phyloP scores from a whole-genome alignment of 2,329 filamentous ascomycete genomes.

The Exophiala lecanii-corni region DNA sequence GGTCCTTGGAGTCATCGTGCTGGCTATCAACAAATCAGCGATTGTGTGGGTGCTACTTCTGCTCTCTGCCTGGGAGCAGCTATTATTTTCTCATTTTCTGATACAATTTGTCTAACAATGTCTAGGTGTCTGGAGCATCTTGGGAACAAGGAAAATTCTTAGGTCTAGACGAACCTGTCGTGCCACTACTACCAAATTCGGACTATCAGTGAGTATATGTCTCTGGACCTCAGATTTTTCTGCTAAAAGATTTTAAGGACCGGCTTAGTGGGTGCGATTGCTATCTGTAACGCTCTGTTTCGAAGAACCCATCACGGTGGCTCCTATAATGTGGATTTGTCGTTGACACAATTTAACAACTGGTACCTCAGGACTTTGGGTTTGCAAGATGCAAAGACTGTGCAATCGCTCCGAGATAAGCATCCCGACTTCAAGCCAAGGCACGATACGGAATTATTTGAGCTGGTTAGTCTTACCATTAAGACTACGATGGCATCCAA shows the following conservation, averaged over 20 bases:
- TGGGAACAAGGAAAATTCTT: constrained; percentile 34
- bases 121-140: constrained; percentile 29
- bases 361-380: background rate
- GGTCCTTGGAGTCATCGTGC: constrained; percentile 42
- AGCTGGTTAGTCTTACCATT: background rate
- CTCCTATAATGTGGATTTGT: background rate
- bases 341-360: constrained; percentile 1
- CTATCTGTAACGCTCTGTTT: background rate
- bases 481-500: background rate
- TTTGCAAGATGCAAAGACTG: background rate
- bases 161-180: constrained; percentile 31
- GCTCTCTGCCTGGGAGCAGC: no score
- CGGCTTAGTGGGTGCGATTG: background rate
- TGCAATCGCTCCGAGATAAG: background rate
- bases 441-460: background rate
- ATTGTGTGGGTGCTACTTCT: constrained; percentile 34
- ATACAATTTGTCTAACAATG: background rate
- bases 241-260: no score
- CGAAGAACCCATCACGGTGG: background rate
- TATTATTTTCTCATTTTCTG: background rate
- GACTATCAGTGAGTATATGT: constrained; percentile 26
- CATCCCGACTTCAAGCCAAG: background rate
- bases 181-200: constrained; percentile 49
- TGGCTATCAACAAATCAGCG: constrained; percentile 50
- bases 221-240: no score